These are phyloP conservation scores for Pisolithus marmoratus DNA, from an alignment of 768 basidiomycete genomes.

Conservation along the genomic window DNA sequence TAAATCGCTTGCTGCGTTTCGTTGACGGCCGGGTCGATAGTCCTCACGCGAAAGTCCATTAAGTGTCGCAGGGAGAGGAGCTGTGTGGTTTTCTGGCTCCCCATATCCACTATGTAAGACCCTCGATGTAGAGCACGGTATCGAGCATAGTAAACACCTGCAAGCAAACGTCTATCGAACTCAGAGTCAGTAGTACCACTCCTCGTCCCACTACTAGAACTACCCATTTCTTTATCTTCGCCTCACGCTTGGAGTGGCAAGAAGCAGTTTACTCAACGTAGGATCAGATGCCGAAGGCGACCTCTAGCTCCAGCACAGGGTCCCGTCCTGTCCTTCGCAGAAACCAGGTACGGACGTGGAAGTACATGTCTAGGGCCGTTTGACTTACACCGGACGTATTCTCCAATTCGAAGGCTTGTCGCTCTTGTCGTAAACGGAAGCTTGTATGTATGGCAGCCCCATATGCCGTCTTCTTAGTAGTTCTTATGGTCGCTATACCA, in stretches of 20 bases:
- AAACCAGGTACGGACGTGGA: conserved; percentile 55
- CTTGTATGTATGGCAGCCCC: conserved; percentile 45
- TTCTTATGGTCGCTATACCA: conserved; percentile 4
- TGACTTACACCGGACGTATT: conserved; percentile 7
- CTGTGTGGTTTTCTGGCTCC: neutral
- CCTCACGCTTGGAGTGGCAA: neutral
- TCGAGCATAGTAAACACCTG: neutral
- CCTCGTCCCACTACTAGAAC: neutral
- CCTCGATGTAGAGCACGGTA: neutral
- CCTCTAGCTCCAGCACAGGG: conserved; percentile 29
- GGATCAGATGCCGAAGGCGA: conserved; percentile 61
- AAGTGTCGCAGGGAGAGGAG: too few species aligned
- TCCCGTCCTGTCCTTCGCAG: conserved; percentile 65
- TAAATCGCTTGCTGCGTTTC: too few species aligned
- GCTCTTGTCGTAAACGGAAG: conserved; percentile 79
- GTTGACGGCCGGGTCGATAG: too few species aligned
- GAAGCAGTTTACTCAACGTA: neutral
- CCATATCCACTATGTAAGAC: too few species aligned
- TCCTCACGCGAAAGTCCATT: neutral
- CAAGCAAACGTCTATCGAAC: neutral
- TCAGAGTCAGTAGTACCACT: neutral
- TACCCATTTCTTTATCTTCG: neutral
- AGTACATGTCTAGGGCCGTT: neutral
- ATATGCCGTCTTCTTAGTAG: neutral
- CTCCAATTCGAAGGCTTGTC: conserved; percentile 52